Evolutionary conservation across 1,284 basidiomycete genomes (phyloP).

Genomic region (Cutaneotrichosporon arboriforme): DNA sequence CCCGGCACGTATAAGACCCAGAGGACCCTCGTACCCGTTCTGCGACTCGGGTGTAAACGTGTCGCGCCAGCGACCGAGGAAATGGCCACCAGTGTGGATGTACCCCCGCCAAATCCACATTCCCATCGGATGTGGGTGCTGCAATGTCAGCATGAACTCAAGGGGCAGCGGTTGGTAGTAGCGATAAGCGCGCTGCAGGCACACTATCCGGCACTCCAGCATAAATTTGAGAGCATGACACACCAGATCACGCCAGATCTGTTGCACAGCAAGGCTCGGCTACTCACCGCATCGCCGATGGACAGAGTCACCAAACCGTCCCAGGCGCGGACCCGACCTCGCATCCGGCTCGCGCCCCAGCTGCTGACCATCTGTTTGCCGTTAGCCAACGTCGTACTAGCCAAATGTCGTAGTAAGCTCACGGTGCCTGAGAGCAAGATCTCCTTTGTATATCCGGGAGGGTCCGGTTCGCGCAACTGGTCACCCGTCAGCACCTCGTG

Average conservation of each 20-base stretch:
- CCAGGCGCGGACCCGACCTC: constrained; percentile 46
- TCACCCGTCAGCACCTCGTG: constrained; percentile 28
- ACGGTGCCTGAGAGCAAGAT: constrained; percentile 42
- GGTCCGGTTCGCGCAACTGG: constrained; percentile 30
- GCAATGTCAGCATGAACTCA: not conserved
- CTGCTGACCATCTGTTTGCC: constrained; percentile 11
- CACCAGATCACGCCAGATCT: too few relatives aligned
- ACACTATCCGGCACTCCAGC: too few relatives aligned
- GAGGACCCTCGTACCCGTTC: constrained; percentile 40
- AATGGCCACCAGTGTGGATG: constrained; percentile 39
- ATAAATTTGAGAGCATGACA: too few relatives aligned
- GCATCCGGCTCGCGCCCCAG: constrained; percentile 37
- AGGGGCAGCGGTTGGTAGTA: too few relatives aligned
- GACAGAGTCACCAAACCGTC: constrained; percentile 42
- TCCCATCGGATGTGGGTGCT: constrained; percentile 30
- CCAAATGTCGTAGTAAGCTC: constrained; percentile 11
- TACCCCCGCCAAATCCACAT: constrained; percentile 47
- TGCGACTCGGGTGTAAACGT: constrained; percentile 39
- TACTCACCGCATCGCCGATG: constrained; percentile 8
- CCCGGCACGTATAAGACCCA: constrained; percentile 38
- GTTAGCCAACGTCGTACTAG: not conserved
- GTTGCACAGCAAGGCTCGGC: too few relatives aligned
- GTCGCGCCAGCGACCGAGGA: constrained; percentile 47
- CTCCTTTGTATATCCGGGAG: constrained; percentile 47
- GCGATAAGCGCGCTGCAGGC: too few relatives aligned